These are phyloP conservation scores for Thermothielavioides terrestris DNA, from an alignment of 495 filamentous ascomycete species.

Conservation along the genomic window DNA sequence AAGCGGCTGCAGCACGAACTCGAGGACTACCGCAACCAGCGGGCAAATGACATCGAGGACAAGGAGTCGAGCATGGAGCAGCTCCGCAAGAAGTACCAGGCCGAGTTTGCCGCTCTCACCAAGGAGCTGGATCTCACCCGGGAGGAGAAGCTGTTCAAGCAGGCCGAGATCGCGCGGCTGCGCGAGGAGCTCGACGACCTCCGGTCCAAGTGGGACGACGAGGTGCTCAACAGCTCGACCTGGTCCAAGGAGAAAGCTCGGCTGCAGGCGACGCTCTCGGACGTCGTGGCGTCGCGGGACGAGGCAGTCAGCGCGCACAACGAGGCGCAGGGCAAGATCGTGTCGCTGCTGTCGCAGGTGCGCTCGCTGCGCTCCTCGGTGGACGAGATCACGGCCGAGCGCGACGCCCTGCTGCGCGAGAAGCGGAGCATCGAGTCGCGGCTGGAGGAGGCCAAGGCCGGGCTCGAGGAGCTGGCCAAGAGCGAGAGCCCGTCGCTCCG, in stretches of 20 bases:
- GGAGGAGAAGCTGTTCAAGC: conserved; percentile 62
- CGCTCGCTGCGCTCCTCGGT: conserved; percentile 72
- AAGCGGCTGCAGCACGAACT: conserved; percentile 95
- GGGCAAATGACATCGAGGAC: conserved; percentile 93
- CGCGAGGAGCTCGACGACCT: conserved; percentile 93
- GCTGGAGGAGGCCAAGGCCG: conserved; percentile 78
- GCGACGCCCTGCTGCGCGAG: conserved; percentile 77
- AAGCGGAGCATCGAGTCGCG: conserved; percentile 83
- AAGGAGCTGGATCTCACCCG: conserved; percentile 89
- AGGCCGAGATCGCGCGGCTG: conserved; percentile 60
- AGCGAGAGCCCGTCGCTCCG: conserved; percentile 85
- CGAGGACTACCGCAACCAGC: conserved; percentile 91
- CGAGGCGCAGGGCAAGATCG: conserved; percentile 87
- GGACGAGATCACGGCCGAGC: conserved; percentile 78
- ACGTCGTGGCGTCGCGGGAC: conserved; percentile 80
- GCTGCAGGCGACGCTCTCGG: conserved; percentile 82
- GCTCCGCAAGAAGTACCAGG: conserved; percentile 93
- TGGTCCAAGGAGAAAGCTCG: conserved; percentile 98
- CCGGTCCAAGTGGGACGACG: conserved; percentile 95
- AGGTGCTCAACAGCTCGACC: conserved; percentile 92
- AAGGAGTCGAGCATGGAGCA: conserved; percentile 96
- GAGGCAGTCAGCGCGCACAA: conserved; percentile 90
- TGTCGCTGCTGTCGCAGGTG: conserved; percentile 85
- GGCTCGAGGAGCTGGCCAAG: conserved; percentile 82
- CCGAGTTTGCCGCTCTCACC: conserved; percentile 79